Conservation (phyloP, 163 green algal species). For the Prototheca cutis region DNA sequence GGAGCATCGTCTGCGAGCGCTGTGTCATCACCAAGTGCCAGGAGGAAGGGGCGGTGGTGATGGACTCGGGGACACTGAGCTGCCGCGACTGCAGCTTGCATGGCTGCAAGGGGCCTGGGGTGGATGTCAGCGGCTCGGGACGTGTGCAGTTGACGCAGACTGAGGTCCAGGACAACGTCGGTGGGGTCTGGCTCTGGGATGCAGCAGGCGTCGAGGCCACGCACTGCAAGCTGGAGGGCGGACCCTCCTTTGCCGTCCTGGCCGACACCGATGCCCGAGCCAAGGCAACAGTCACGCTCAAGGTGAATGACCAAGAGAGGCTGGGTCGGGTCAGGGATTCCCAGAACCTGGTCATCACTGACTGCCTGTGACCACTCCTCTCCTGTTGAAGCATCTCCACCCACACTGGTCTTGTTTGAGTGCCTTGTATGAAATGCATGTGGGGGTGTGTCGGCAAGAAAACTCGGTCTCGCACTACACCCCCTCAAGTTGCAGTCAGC, state of each 20-base stretch:
- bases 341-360: too few relatives aligned
- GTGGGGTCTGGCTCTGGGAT: conserved; percentile 52
- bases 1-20: background rate
- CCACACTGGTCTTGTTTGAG: too few relatives aligned
- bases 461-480: background rate
- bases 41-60: conserved; percentile 48
- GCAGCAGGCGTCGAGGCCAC: conserved; percentile 3
- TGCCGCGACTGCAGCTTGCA: conserved; percentile 28
- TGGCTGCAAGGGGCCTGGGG: conserved; percentile 39
- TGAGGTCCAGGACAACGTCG: conserved; percentile 29
- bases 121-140: conserved; percentile 37
- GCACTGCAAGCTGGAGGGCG: conserved; percentile 19
- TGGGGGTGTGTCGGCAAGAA: too few relatives aligned
- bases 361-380: too few relatives aligned
- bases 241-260: conserved; percentile 32
- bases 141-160: background rate
- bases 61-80: conserved; percentile 20
- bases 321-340: too few relatives aligned
- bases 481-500: background rate
- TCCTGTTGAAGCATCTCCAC: too few relatives aligned
- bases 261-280: too few relatives aligned
- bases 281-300: too few relatives aligned
- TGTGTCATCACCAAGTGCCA: conserved; percentile 28
- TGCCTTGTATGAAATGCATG: too few relatives aligned
- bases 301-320: conserved; percentile 4